A percentile compares a stretch with the other conserved stretches of the same genome.
phyloP scores from a whole-genome alignment of 202 grass and related monocot species.

The Panicum hallii region DNA sequence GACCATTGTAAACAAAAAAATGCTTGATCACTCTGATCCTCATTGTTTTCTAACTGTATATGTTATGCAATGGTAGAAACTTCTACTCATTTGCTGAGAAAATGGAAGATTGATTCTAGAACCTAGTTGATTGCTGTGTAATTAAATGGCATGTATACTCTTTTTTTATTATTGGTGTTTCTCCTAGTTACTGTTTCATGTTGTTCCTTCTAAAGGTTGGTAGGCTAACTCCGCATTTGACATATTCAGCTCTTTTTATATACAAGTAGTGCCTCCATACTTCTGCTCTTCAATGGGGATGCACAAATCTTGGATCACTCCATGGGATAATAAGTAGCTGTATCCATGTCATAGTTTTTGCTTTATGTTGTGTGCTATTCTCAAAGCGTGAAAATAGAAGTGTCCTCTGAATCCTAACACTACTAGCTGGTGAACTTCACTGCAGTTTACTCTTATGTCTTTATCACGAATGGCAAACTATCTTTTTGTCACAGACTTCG shows the following conservation, averaged over 20 bases:
- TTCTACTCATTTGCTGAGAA: constrained; percentile 8
- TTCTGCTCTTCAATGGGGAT: not conserved
- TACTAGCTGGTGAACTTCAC: not conserved
- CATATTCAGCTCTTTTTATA: constrained; percentile 12
- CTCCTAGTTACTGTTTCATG: not conserved
- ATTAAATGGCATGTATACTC: not conserved
- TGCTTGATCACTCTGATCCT: not conserved
- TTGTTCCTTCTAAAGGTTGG: not conserved
- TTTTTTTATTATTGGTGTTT: not conserved
- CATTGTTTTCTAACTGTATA: not conserved
- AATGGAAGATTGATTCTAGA: constrained; percentile 5
- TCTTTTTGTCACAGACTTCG: not conserved
- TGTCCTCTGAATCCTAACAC: not conserved
- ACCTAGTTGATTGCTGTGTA: not conserved
- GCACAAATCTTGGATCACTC: not conserved
- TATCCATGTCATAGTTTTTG: not conserved
- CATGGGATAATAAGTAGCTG: not conserved
- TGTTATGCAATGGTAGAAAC: constrained; percentile 1
- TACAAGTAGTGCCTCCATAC: not conserved
- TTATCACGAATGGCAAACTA: not conserved
- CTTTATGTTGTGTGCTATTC: not conserved
- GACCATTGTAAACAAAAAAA: not conserved
- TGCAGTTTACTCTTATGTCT: not conserved
- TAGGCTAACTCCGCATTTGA: not conserved
- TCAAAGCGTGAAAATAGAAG: not conserved